Evolutionary conservation across 2,329 filamentous ascomycete genomes (phyloP).

Genomic region (Colletotrichum sp.): DNA sequence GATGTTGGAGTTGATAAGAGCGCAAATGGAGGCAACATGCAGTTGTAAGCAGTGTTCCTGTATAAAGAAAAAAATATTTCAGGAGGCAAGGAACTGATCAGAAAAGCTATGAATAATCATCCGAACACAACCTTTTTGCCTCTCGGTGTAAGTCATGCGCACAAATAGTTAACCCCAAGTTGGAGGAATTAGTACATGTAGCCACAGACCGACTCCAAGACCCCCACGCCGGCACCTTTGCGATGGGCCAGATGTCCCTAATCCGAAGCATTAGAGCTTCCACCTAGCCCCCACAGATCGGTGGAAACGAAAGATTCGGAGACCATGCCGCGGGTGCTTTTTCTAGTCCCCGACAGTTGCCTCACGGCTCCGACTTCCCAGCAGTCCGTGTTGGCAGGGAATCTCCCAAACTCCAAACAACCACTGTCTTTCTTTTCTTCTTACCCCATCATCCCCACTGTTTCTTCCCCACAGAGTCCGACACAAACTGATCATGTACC

Average conservation of each 20-base stretch:
- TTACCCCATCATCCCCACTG: conserved; percentile 14
- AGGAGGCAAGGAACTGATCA: background rate
- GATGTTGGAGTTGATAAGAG: background rate
- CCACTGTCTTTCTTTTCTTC: background rate
- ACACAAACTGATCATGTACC: conserved; percentile 7
- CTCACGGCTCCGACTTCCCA: background rate
- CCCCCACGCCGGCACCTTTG: conserved; percentile 10
- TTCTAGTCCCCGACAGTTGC: background rate
- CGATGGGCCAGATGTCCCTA: background rate
- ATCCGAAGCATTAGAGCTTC: background rate
- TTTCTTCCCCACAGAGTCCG: conserved; percentile 9
- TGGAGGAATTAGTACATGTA: background rate
- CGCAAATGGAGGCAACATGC: background rate
- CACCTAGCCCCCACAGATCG: conserved; percentile 11
- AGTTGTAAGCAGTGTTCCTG: background rate
- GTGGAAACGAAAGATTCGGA: background rate
- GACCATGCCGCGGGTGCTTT: background rate
- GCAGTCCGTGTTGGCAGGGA: background rate
- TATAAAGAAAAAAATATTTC: background rate
- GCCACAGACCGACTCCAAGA: background rate
- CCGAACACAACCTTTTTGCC: background rate
- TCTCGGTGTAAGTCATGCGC: background rate
- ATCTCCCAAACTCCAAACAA: background rate
- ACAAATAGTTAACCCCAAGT: background rate
- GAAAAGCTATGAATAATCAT: background rate